Conservation (phyloP, 78 protist genomes). For the Protostelium mycophagum region DNA sequence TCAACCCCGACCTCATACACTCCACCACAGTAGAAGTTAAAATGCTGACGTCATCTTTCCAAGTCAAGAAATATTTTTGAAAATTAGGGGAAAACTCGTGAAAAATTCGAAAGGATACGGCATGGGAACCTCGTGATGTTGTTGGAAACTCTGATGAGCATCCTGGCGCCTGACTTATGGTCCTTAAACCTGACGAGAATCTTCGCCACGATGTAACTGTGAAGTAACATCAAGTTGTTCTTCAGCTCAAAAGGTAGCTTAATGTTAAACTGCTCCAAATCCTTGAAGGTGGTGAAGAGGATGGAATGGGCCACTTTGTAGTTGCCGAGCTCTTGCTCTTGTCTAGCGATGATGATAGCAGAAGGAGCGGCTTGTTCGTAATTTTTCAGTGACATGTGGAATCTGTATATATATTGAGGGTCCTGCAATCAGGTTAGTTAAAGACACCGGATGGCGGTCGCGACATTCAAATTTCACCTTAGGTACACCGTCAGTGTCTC, state of each 20-base stretch:
- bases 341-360: constrained; percentile 72
- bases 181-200: constrained; percentile 4
- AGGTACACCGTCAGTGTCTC: constrained; percentile 61
- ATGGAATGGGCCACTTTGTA: constrained; percentile 65
- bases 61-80: not conserved
- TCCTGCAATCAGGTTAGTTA: constrained; percentile 13
- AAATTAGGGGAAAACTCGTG: too few relatives aligned
- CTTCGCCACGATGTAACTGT: constrained; percentile 65
- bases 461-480: constrained; percentile 9
- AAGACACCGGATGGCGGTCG: not conserved
- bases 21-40: constrained; percentile 76
- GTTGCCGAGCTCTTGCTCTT: constrained; percentile 63
- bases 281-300: constrained; percentile 44
- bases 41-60: constrained; percentile 50
- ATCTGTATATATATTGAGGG: constrained; percentile 54
- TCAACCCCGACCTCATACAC: constrained; percentile 47
- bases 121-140: constrained; percentile 74
- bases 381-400: constrained; percentile 66
- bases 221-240: constrained; percentile 46
- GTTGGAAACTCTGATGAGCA: constrained; percentile 74
- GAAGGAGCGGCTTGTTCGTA: constrained; percentile 60
- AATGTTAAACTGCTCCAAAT: constrained; percentile 12
- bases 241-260: constrained; percentile 38
- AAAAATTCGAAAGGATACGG: constrained; percentile 13
- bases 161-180: constrained; percentile 62